A percentile compares a stretch with the other conserved stretches of the same genome.
These are phyloP conservation scores for Leptographium procerum DNA, from an alignment of 2,329 filamentous ascomycete genomes.

Conservation along the genomic window DNA sequence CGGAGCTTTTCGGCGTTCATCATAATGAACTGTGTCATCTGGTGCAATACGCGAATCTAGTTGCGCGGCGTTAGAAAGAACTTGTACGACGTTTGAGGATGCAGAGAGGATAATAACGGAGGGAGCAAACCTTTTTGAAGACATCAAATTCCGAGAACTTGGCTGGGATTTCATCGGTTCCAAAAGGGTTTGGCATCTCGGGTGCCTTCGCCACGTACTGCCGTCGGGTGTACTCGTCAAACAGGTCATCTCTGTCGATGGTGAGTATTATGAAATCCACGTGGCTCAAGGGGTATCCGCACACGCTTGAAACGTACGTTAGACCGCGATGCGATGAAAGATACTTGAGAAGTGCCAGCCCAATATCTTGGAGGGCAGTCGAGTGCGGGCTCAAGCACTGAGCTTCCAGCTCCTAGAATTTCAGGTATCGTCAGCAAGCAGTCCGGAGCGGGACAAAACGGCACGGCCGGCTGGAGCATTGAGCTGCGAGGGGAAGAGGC, in stretches of 20 bases:
- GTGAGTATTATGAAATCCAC: not conserved
- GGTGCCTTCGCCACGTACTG: constrained; percentile 80
- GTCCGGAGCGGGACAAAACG: not conserved
- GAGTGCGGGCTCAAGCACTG: constrained; percentile 79
- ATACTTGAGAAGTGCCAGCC: constrained; percentile 78
- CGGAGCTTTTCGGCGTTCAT: constrained; percentile 77
- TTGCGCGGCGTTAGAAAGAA: not conserved
- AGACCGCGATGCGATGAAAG: constrained; percentile 88
- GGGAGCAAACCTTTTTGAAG: constrained; percentile 54
- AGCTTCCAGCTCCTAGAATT: constrained; percentile 64
- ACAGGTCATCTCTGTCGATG: constrained; percentile 59
- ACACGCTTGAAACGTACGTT: constrained; percentile 47
- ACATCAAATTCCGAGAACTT: constrained; percentile 75
- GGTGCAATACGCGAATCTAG: constrained; percentile 66
- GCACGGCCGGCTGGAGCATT: too few species aligned
- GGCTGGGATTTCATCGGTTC: constrained; percentile 57
- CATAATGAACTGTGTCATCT: constrained; percentile 82
- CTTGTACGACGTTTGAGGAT: not conserved
- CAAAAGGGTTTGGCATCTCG: constrained; percentile 66
- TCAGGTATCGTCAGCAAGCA: not conserved
- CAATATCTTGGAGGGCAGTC: constrained; percentile 65
- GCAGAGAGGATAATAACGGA: not conserved
- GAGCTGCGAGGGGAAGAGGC: too few species aligned
- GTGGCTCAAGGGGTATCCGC: not conserved
- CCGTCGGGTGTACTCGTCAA: constrained; percentile 85